Conservation (phyloP, 495 filamentous ascomycete genomes). For the Neurospora sp. region DNA sequence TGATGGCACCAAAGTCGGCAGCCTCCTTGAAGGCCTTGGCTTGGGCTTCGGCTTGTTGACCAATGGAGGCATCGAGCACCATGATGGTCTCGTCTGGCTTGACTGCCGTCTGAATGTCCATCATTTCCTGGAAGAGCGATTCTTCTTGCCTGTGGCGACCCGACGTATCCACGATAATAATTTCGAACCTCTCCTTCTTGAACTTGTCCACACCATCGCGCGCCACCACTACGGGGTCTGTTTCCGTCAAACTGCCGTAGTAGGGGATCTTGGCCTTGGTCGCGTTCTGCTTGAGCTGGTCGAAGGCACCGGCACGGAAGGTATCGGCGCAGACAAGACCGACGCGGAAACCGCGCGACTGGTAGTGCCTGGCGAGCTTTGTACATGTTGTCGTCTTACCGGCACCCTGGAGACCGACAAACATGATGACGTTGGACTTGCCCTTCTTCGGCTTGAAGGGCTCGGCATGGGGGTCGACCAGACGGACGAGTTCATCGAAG, state of each 20-base stretch:
- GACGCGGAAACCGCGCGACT: conserved; percentile 84
- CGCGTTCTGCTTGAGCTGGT: conserved; percentile 97
- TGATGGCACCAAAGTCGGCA: conserved; percentile 95
- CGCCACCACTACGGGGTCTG: conserved; percentile 87
- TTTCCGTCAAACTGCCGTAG: conserved; percentile 91
- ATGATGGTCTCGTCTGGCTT: conserved; percentile 96
- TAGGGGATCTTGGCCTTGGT: conserved; percentile 99
- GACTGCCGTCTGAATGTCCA: conserved; percentile 87
- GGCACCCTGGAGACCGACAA: conserved; percentile 92
- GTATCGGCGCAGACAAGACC: conserved; percentile 97
- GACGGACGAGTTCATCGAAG: conserved; percentile 89
- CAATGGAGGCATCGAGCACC: conserved; percentile 92
- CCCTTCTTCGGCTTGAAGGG: conserved; percentile 97
- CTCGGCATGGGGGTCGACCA: conserved; percentile 92
- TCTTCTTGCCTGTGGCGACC: conserved; percentile 87
- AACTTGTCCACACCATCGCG: conserved; percentile 95
- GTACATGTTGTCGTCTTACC: conserved; percentile 99
- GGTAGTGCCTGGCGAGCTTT: conserved; percentile 91
- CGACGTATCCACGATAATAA: conserved; percentile 97
- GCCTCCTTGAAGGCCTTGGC: conserved; percentile 95
- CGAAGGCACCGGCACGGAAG: conserved; percentile 95
- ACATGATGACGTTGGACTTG: conserved; percentile 96
- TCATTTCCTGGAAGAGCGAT: conserved; percentile 95
- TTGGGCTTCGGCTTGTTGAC: conserved; percentile 89
- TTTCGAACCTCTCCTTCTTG: conserved; percentile 96